Base-by-base conservation (phyloP, 345 rosid species). In the Microthlaspi erraticum region DNA sequence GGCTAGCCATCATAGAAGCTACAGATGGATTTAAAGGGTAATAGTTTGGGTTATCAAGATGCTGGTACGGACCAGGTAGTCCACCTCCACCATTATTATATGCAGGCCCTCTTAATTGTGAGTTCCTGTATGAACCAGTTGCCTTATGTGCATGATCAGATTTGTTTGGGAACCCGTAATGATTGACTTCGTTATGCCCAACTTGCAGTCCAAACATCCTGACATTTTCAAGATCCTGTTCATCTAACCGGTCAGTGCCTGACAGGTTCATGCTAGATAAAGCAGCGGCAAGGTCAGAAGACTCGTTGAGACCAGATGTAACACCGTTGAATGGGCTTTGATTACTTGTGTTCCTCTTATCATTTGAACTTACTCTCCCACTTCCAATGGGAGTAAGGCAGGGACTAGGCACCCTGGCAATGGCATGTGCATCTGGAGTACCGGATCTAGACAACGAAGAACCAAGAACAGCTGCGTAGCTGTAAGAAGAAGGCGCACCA, bases 391-490 rank as follows among this genome's bases (percentile, higher is more conserved):
- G 95, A 4, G 91, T 83, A 8, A 80, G 84, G 66, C 95, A 84
- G 37, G 96, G 98, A 74, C 98, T 92, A 46, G 95, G 98, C 33
- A 83, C 89, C 82, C 97, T 82, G 55, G 79, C 90, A 39, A 83
- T 70, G 66, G 78, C 80, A 74, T 88, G 95, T 2, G 90, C 87
- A 78, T 92, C 98, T 64, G 98, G 98, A 42, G 98, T 92, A 23
- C 82, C 84, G 52, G 87, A 83, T 71, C 98, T 78, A 34, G 98
- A 92, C 80, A 93, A 67, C 38, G 97, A 82, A 65, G 89, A 42
- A 23, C 96, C 96, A 1, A 92, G 80, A 33, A 77, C 96, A 77
- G 95, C 84, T 70, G 95, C 98, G 76, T 90, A 90, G 45, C 88
- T 70, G 55, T 81, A 81, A 36, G 94, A 85, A 37, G 89, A 58